These are phyloP conservation scores for Pichia sp. DNA, from an alignment of 1,139 yeast species.

Conservation along the genomic window DNA sequence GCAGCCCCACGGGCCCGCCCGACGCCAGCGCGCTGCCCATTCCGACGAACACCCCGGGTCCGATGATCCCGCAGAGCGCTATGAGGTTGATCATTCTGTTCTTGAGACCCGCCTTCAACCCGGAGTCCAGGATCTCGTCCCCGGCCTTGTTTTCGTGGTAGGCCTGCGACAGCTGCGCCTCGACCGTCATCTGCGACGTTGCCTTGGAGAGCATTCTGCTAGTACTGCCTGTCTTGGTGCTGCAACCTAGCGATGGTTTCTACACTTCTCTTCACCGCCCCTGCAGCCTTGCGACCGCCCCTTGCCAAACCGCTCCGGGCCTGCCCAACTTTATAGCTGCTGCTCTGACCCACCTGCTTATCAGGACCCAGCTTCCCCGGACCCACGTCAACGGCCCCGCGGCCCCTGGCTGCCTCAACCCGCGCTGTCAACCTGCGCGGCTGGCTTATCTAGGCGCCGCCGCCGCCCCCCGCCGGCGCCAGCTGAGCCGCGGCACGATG, in stretches of 20 bases:
- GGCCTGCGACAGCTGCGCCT: conserved; percentile 15
- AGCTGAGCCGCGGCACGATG: too few relatives aligned
- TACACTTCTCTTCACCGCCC: too few relatives aligned
- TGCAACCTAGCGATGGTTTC: neutral
- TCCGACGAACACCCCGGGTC: conserved; percentile 29
- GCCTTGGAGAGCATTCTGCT: conserved; percentile 5
- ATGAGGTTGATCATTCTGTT: conserved; percentile 26
- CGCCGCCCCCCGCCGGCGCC: too few relatives aligned
- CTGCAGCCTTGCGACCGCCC: too few relatives aligned
- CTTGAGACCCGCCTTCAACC: conserved; percentile 33
- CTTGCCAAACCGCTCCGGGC: too few relatives aligned
- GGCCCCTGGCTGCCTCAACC: too few relatives aligned
- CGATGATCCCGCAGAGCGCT: conserved; percentile 26
- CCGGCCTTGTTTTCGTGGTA: conserved; percentile 30
- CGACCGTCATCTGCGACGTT: conserved; percentile 13
- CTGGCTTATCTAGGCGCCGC: too few relatives aligned
- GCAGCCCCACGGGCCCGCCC: conserved; percentile 32
- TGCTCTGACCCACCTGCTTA: too few relatives aligned
- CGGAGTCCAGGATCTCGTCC: conserved; percentile 27
- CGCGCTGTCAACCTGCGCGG: too few relatives aligned
- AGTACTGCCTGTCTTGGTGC: neutral
- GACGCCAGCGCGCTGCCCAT: conserved; percentile 25
- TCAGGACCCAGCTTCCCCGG: too few relatives aligned
- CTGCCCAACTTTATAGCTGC: too few relatives aligned
- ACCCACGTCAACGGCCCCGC: too few relatives aligned